These are phyloP conservation scores for Phyllosticta citrichinensis DNA, from an alignment of 2,329 filamentous ascomycete genomes.

Conservation along the genomic window DNA sequence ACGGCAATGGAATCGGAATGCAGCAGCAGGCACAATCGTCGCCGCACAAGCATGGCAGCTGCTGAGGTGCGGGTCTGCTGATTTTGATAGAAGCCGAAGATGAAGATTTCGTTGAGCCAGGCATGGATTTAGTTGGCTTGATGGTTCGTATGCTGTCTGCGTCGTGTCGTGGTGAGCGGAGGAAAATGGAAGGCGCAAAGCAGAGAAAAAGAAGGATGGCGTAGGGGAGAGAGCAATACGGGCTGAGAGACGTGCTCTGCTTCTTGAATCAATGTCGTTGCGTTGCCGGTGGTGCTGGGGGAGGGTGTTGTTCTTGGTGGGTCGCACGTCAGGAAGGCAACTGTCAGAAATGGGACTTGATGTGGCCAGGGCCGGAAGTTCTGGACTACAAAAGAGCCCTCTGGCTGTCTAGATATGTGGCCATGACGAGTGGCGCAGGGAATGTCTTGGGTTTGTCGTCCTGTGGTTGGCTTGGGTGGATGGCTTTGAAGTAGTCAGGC, in stretches of 20 bases:
- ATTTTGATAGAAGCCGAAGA: slow-evolving; percentile 20
- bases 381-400: too few species aligned
- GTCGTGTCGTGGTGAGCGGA: too few species aligned
- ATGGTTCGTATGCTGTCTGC: not conserved
- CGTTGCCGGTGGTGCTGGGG: too few species aligned
- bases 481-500: not conserved
- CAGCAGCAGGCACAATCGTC: slow-evolving; percentile 20
- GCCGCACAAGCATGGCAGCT: slow-evolving; percentile 17
- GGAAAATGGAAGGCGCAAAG: too few species aligned
- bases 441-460: not conserved
- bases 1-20: slow-evolving; percentile 18
- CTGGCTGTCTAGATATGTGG: not conserved
- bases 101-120: not conserved
- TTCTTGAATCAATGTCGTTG: too few species aligned
- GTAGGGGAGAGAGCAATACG: too few species aligned
- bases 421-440: not conserved
- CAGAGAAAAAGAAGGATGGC: too few species aligned
- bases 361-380: too few species aligned
- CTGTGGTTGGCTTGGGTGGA: not conserved
- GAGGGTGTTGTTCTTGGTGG: too few species aligned
- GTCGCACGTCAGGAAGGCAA: too few species aligned
- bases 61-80: slow-evolving; percentile 21
- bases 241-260: too few species aligned
- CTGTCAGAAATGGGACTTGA: too few species aligned
- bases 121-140: not conserved